These are phyloP conservation scores for Lippia alba DNA, from an alignment of 305 asterid species.

Conservation along the genomic window DNA sequence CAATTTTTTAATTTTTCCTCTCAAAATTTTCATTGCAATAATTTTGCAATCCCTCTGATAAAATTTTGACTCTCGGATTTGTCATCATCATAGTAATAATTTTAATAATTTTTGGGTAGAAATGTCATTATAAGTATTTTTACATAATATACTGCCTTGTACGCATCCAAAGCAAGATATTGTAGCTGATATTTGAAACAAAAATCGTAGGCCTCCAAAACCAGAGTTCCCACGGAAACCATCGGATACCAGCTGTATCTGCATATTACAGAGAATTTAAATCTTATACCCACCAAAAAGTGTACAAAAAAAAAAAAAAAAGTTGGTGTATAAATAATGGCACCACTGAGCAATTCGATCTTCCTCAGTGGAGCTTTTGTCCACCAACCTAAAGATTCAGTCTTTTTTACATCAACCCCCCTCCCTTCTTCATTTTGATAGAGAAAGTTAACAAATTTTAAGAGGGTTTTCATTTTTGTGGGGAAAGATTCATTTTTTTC, in stretches of 20 bases:
- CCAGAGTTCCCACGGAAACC: constrained; percentile 39
- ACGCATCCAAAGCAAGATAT: too few species aligned
- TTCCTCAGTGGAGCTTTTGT: constrained; percentile 56
- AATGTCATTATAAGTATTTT: too few species aligned
- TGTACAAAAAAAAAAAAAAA: not conserved
- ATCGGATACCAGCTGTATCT: constrained; percentile 44
- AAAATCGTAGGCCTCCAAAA: too few species aligned
- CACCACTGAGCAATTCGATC: constrained; percentile 53
- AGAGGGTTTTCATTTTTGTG: not conserved
- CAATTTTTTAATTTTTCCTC: too few species aligned
- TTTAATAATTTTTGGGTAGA: too few species aligned
- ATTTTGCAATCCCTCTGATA: too few species aligned
- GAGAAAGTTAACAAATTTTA: constrained; percentile 19
- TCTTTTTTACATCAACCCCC: constrained; percentile 26
- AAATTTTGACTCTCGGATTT: too few species aligned
- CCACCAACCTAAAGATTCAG: constrained; percentile 46
- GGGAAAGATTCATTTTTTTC: not conserved
- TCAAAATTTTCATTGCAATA: too few species aligned
- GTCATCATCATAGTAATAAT: too few species aligned
- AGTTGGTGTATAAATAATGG: constrained; percentile 45
- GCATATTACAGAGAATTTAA: constrained; percentile 27
- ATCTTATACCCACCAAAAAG: not conserved
- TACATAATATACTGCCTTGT: too few species aligned
- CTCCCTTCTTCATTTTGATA: not conserved
- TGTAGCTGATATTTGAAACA: too few species aligned